These are phyloP conservation scores for Claviceps fusiformis DNA, from an alignment of 2,329 filamentous ascomycete species.

Conservation along the genomic window DNA sequence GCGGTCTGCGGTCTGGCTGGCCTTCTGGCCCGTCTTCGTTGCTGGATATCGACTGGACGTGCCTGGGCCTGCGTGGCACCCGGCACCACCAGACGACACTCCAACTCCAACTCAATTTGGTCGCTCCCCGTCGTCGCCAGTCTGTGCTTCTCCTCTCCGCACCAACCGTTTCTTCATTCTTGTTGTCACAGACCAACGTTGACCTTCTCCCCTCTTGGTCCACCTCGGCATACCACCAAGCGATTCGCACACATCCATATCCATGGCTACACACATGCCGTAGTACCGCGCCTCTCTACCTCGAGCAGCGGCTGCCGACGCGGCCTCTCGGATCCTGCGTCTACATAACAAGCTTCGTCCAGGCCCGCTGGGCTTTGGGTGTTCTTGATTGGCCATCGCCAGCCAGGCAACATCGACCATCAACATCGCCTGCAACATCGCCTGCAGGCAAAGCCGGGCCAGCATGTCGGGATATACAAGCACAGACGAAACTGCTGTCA, in stretches of 20 bases:
- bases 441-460: background rate
- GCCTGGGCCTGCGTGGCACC: too few relatives aligned
- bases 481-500: constrained; percentile 20
- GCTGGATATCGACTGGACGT: too few relatives aligned
- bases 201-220: background rate
- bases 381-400: background rate
- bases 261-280: background rate
- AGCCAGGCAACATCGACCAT: background rate
- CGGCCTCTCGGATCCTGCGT: background rate
- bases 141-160: background rate
- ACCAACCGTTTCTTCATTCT: background rate
- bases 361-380: background rate
- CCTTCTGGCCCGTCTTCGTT: too few relatives aligned
- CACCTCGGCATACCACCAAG: background rate
- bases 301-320: background rate
- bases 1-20: too few relatives aligned
- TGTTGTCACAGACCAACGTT: background rate
- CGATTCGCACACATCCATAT: background rate
- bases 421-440: background rate
- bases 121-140: background rate
- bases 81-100: background rate
- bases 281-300: background rate
- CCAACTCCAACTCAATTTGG: background rate
- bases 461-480: constrained; percentile 1
- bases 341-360: background rate